Base-by-base conservation (phyloP, 2,329 filamentous ascomycete species). In the Cladosporium sp. region DNA sequence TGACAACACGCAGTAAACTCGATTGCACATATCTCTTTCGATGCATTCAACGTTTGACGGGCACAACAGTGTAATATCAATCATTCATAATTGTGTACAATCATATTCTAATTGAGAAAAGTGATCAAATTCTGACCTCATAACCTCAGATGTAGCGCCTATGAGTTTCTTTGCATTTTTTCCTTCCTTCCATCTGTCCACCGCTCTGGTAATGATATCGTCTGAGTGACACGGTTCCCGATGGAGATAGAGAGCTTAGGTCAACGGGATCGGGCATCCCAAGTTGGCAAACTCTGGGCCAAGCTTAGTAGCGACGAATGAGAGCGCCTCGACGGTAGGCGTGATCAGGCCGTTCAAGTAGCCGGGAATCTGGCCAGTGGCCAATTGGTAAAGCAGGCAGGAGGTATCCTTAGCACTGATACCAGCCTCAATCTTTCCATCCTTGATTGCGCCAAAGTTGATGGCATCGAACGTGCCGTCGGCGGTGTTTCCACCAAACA, bases 321-420 rank as follows among this genome's bases (percentile, higher is more conserved):
- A 52, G 14, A 81, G 67, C 1, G 74, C 73, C 34, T 77, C 71
- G 21, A 80, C 72, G 26, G 75, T 77, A 7, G 78, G 78, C 1
- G 76, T 76, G 21, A 80, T 62, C 4, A 80, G 47, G 14, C 76
- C 71, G 66, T 79, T 80, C 34, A 79, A 66, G 32, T 69, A 76
- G 2, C 71, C 74, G 3, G 81, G 81, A 1, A 83, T 72, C 11
- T 66, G 68, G 34, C 76, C 72, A 1, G 78, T 79, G 1, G 71
- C 74, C 3, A 83, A 69, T 70, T 81, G 79, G 68, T 82, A 83
- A n/a, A 83, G 66, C 68, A 83, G 68, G 67, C 81, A 83, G 10
- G 74, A 36, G 1, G 78, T 68, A 34, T 76, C 74, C 3, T 65
- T 66, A 1, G 74, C 65, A 8, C 69, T 74, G 11, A 76, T 70